Evolutionary conservation across 1,284 basidiomycete genomes (phyloP), one percentile per base, ranked within the genome.

Genomic region (Ustilago sp.): DNA sequence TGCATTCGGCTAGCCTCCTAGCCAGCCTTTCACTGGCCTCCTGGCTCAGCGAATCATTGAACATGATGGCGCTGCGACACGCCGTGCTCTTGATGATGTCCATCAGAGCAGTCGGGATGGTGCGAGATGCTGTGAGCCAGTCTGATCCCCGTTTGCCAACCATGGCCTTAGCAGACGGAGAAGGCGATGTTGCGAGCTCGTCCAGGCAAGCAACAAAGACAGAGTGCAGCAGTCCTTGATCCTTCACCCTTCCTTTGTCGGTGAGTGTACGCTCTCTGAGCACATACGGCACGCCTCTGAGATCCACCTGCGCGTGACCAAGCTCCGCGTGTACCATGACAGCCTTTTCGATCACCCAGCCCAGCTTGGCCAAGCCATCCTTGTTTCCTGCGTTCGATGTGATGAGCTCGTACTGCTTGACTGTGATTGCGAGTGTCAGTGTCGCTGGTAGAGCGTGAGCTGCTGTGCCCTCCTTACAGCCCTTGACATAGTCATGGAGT

Each of bases 1-100:
- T 89, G 1, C 94, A 93, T 68, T 89, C 84, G 2, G 91, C 89
- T 28, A 98, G 88, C 74, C 91, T 89, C 8, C 83, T 79, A 45
- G 98, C 88, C 52, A 98, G 89, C 45, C 89, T 88, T 75, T 89
- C 85, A 84, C 93, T 93, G 82, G 95, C 93, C 36, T 89, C 88
- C 5, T 87, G 67, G 15, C 88, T 90, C 59, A 98, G 88, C 1
- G 88, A 73, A 84, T 98, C 95, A 79, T 94, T 95, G 88, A 98
- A 98, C 95, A 98, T 77, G 63, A 77, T 70, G 3, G 74, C 74
- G 45, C 66, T 61, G 19, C 74, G 57, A 38, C 74, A 77, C 1
- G 74, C 69, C 28, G 51, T 62, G 31, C 57, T 73, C n/a, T 63
- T 63, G 36, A 77, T 17, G 45, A 73, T 48, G 1, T 70, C 60